These are phyloP conservation scores for Populus davidiana DNA, from an alignment of 345 rosid species.

Conservation along the genomic window DNA sequence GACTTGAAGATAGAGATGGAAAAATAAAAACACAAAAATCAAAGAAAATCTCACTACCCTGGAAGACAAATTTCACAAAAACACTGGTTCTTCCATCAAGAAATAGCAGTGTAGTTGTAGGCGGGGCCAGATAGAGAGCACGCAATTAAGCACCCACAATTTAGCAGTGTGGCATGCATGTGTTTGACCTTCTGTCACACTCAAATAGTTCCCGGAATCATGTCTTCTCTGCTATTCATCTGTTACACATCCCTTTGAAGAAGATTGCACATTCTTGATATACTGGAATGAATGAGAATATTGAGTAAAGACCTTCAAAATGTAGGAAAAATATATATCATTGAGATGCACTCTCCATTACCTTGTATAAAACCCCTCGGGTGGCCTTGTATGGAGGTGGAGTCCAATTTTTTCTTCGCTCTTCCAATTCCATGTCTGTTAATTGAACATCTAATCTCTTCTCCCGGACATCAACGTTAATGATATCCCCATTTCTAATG, in stretches of 20 bases:
- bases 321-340: background rate
- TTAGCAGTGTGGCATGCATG: background rate
- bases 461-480: slow-evolving; percentile 67
- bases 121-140: background rate
- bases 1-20: background rate
- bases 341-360: slow-evolving; percentile 12
- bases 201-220: background rate
- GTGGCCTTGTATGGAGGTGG: slow-evolving; percentile 71
- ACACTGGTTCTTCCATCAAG: background rate
- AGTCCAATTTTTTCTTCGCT: slow-evolving; percentile 69
- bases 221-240: slow-evolving; percentile 52
- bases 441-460: slow-evolving; percentile 68
- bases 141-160: background rate
- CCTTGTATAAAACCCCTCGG: slow-evolving; percentile 80
- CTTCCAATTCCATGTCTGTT: slow-evolving; percentile 56
- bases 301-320: background rate
- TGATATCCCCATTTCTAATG: slow-evolving; percentile 67
- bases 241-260: slow-evolving; percentile 86
- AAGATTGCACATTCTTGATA: slow-evolving; percentile 85
- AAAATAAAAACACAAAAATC: background rate
- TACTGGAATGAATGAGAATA: slow-evolving; percentile 48
- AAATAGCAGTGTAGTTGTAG: background rate
- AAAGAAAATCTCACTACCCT: no score
- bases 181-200: background rate
- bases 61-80: background rate